A percentile compares a stretch with the other conserved stretches of the same genome.
phyloP scores from a whole-genome alignment of 495 filamentous ascomycete species.

The Aspergillus egyptiacus region DNA sequence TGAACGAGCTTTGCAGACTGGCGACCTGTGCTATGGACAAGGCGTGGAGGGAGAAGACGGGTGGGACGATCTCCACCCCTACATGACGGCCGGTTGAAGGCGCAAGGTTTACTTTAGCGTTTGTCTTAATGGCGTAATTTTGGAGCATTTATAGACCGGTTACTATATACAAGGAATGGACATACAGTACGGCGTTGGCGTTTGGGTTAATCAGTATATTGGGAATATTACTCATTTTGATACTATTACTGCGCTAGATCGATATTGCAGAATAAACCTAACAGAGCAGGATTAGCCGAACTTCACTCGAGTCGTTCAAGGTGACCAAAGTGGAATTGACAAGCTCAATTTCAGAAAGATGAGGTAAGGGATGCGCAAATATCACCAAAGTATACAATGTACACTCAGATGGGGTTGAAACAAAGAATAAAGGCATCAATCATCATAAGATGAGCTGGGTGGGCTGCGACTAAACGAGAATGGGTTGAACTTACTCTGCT shows the following conservation, averaged over 20 bases:
- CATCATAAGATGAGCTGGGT: constrained; percentile 23
- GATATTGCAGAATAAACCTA: background rate
- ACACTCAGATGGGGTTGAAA: constrained; percentile 42
- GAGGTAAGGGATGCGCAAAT: constrained; percentile 18
- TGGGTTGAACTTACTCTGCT: constrained; percentile 10
- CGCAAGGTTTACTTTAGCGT: background rate
- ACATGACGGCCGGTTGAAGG: background rate
- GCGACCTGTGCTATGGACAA: constrained; percentile 40
- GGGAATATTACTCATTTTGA: too few relatives aligned
- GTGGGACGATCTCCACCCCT: background rate
- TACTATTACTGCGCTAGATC: too few relatives aligned
- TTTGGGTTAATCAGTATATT: too few relatives aligned
- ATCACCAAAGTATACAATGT: constrained; percentile 27
- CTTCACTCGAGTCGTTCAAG: background rate
- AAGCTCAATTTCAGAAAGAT: constrained; percentile 18
- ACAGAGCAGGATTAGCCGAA: constrained; percentile 4
- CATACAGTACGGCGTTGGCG: too few relatives aligned
- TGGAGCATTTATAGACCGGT: too few relatives aligned
- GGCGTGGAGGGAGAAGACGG: constrained; percentile 29
- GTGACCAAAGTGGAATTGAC: background rate
- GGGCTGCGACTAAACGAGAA: background rate
- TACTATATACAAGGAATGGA: background rate
- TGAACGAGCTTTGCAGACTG: constrained; percentile 40
- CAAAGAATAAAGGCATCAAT: constrained; percentile 35
- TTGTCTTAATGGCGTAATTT: too few relatives aligned